Conservation (phyloP, 176 grass and related monocot species). For the Aechmea fasciata region DNA sequence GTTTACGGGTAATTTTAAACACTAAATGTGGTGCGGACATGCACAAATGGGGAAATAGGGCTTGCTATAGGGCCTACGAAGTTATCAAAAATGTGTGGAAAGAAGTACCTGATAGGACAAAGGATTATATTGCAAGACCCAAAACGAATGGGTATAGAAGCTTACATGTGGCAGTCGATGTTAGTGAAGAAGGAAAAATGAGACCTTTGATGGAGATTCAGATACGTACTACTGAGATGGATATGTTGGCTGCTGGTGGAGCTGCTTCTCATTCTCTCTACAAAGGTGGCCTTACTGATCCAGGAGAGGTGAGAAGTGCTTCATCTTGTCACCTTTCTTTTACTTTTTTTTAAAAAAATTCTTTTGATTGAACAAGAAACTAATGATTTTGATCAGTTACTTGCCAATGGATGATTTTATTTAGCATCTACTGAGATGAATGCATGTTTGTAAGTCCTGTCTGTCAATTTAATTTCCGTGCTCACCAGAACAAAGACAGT, state of each 20-base stretch:
- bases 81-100: conserved; percentile 55
- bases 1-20: conserved; percentile 67
- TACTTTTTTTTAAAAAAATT: not conserved
- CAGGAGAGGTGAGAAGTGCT: conserved; percentile 44
- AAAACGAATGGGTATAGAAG: conserved; percentile 90
- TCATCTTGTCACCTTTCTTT: not conserved
- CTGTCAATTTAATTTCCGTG: not conserved
- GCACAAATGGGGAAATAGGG: conserved; percentile 29
- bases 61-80: conserved; percentile 58
- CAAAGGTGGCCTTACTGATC: conserved; percentile 86
- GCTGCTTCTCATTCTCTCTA: conserved; percentile 86
- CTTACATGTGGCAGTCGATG: conserved; percentile 74
- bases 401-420: too few relatives aligned
- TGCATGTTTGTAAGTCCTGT: too few relatives aligned
- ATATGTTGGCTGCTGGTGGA: conserved; percentile 66
- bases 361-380: conserved; percentile 3
- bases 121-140: conserved; percentile 67
- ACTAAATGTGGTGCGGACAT: conserved; percentile 17
- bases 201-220: conserved; percentile 91
- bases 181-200: conserved; percentile 50
- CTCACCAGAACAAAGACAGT: too few relatives aligned
- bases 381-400: not conserved
- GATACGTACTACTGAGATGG: conserved; percentile 78
- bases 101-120: conserved; percentile 67
- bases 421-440: too few relatives aligned